These are phyloP conservation scores for Hygrophila difformis DNA, from an alignment of 257 asterid genomes.

Conservation along the genomic window DNA sequence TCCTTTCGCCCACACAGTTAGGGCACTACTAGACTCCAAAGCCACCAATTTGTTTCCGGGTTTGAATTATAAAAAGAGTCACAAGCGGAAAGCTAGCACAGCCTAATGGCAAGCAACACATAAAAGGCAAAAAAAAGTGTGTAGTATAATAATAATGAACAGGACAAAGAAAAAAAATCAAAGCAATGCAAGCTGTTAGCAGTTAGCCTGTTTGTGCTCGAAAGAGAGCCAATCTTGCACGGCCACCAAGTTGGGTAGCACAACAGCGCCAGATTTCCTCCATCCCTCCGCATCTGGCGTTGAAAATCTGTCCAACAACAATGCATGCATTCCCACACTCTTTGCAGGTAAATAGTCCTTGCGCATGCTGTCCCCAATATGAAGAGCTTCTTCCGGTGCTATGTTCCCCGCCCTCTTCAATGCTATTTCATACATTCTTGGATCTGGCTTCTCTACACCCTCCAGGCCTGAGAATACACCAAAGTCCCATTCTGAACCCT, in stretches of 20 bases:
- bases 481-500: constrained; percentile 99
- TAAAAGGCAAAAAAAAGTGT: too few species aligned
- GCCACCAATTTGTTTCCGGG: too few species aligned
- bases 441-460: constrained; percentile 92
- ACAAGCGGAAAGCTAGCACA: too few species aligned
- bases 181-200: too few species aligned
- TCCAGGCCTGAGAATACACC: constrained; percentile 95
- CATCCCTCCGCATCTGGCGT: constrained; percentile 68
- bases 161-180: too few species aligned
- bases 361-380: constrained; percentile 88
- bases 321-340: constrained; percentile 74
- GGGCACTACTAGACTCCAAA: too few species aligned
- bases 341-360: constrained; percentile 78
- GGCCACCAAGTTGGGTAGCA: constrained; percentile 71
- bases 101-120: too few species aligned
- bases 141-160: too few species aligned
- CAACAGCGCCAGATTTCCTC: constrained; percentile 79
- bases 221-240: constrained; percentile 64
- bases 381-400: constrained; percentile 72
- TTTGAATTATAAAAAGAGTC: too few species aligned
- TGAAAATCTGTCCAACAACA: constrained; percentile 69
- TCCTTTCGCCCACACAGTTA: too few species aligned
- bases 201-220: constrained; percentile 11
- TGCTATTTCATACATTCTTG: constrained; percentile 65
- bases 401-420: constrained; percentile 80